Evolutionary conservation across 1,284 basidiomycete genomes (phyloP).

Genomic region (Bothia castanella): DNA sequence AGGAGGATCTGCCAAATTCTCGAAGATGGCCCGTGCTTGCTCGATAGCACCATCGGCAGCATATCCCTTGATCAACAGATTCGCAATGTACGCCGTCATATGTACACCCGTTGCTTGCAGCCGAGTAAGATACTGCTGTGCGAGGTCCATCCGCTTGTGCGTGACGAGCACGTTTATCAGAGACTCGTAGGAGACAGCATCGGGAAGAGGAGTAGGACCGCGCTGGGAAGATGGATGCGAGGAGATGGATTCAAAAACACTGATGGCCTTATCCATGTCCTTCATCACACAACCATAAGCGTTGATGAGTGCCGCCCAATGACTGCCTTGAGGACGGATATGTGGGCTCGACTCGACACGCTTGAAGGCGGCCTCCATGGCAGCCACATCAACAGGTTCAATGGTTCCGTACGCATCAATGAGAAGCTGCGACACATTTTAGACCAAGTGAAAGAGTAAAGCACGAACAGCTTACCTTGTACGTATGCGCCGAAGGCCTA

Average conservation of each 20-base stretch:
- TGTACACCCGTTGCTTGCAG: constrained; percentile 68
- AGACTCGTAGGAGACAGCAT: constrained; percentile 89
- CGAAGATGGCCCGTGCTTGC: constrained; percentile 75
- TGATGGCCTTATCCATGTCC: constrained; percentile 74
- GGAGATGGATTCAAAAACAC: constrained; percentile 76
- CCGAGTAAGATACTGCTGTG: constrained; percentile 64
- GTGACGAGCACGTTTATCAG: constrained; percentile 86
- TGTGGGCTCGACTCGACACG: constrained; percentile 50
- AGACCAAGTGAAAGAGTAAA: constrained; percentile 6
- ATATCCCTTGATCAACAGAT: constrained; percentile 88
- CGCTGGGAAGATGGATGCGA: constrained; percentile 43
- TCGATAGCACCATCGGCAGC: constrained; percentile 70
- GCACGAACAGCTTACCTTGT: constrained; percentile 60
- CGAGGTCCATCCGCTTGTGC: constrained; percentile 75
- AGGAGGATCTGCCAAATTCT: constrained; percentile 81
- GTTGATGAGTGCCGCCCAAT: constrained; percentile 92
- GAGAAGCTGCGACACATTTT: constrained; percentile 57
- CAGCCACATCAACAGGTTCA: constrained; percentile 73
- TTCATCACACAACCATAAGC: constrained; percentile 82
- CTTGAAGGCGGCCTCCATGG: constrained; percentile 75
- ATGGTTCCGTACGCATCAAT: constrained; percentile 89
- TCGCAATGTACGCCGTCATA: constrained; percentile 95
- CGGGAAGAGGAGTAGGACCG: constrained; percentile 46
- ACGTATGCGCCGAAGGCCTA: constrained; percentile 82
- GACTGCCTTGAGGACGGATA: constrained; percentile 73